These are phyloP conservation scores for Daldinia sp. DNA, from an alignment of 2,329 filamentous ascomycete species.

Conservation along the genomic window DNA sequence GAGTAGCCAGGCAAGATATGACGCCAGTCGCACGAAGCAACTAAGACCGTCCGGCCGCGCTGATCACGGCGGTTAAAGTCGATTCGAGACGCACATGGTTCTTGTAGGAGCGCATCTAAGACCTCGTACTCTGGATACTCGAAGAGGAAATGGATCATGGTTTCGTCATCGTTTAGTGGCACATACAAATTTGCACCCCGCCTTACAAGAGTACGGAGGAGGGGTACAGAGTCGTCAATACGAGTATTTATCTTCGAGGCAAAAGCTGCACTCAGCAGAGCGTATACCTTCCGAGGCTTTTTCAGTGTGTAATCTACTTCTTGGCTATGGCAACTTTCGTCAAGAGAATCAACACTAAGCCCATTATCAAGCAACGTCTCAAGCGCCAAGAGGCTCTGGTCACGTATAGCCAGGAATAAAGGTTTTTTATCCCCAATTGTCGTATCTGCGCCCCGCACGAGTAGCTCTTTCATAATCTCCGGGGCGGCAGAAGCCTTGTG, in stretches of 20 bases:
- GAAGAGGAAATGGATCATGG: background rate
- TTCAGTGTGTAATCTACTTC: background rate
- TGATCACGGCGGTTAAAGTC: constrained; percentile 1
- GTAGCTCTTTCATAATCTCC: background rate
- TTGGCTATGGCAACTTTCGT: background rate
- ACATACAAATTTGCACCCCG: constrained; percentile 1
- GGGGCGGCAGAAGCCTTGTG: background rate
- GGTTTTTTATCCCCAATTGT: background rate
- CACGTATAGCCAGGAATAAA: background rate
- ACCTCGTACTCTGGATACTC: background rate
- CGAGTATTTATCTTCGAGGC: background rate
- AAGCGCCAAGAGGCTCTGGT: background rate
- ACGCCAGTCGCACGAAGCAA: constrained; percentile 5
- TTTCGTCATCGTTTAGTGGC: background rate
- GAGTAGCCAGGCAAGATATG: background rate
- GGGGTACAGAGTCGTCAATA: background rate
- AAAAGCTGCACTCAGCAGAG: background rate
- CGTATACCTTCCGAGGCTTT: background rate
- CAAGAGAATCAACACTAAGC: background rate
- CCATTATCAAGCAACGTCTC: background rate
- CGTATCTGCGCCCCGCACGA: background rate
- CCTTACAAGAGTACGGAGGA: background rate
- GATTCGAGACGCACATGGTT: background rate
- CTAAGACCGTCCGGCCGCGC: background rate
- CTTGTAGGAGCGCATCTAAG: background rate